Base-by-base conservation (phyloP, 805 yeast genomes). In the Monosporozyma aquatica region DNA sequence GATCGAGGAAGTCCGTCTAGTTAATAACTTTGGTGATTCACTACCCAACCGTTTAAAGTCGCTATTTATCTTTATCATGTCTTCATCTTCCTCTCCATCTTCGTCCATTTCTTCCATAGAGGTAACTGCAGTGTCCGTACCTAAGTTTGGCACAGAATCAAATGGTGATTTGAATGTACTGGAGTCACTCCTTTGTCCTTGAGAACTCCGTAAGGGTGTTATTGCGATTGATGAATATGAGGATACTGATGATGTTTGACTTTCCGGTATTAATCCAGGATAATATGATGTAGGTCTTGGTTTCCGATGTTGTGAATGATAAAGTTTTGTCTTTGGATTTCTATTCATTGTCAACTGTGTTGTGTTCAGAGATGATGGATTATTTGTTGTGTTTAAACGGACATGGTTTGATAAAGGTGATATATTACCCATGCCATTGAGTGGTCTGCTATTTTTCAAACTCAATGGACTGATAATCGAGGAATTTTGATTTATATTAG, bases 211-310 rank as follows among this genome's bases (percentile, higher is more conserved):
- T 8, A 32, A 22, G 5, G 41, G 38, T 10, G 38, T 14, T 2
- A 26, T 40, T 9, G 38, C 25, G 4, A 29, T 32, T 25, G 37
- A 13, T 38, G 49, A 29, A 35, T 29, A 32, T 7, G 40, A 15
- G 26, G 35, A 7, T 35, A 46, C 18, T 17, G 22, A 37, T 7
- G 27, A 15, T 28, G 15, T 6, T 3, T 39, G 43, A 26, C 36
- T 24, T 35, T 47, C 46, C 6, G 48, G 33, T 27, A 41, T 45
- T 23, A 50, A 40, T 4, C 51, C 49, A 4, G 95, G 94, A 56
- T 84, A 89, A 55, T 81, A 84, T 8, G 92, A 82, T 0, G 90
- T 83, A 33, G 95, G 94, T 58, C 95, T 74, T 44, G 87, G 89
- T 54, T 75, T 80, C 58, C 76, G 73, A 40, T 69, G 68, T 7